These are phyloP conservation scores for Meyerozyma carpophila DNA, from an alignment of 1,139 yeast genomes.

Conservation along the genomic window DNA sequence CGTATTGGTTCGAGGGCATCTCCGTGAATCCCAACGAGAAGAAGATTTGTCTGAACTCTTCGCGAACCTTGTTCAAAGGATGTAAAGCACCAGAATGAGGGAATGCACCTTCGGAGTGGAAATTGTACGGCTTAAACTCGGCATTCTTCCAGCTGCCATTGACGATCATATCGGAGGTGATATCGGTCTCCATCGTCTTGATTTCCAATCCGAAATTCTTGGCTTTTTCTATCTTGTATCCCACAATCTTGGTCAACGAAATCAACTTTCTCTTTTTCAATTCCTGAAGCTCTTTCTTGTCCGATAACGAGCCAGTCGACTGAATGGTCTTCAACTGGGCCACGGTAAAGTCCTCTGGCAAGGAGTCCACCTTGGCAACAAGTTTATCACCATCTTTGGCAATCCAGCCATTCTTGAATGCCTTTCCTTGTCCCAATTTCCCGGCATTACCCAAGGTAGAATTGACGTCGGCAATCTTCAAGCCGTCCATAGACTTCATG, in stretches of 20 bases:
- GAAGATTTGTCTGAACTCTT: slow-evolving; percentile 96
- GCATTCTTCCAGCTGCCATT: slow-evolving; percentile 79
- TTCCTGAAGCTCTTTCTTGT: slow-evolving; percentile 69
- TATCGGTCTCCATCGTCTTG: slow-evolving; percentile 81
- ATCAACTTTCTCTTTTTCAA: slow-evolving; percentile 92
- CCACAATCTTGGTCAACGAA: slow-evolving; percentile 63
- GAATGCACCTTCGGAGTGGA: slow-evolving; percentile 86
- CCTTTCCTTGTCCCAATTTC: slow-evolving; percentile 92
- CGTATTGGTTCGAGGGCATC: slow-evolving; percentile 98
- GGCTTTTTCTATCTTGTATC: slow-evolving; percentile 76
- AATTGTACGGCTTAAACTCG: slow-evolving; percentile 90
- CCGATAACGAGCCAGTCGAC: slow-evolving; percentile 50
- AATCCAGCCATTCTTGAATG: slow-evolving; percentile 98
- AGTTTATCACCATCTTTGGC: slow-evolving; percentile 79
- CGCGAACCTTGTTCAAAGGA: slow-evolving; percentile 93
- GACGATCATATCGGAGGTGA: slow-evolving; percentile 86
- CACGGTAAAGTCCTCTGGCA: slow-evolving; percentile 67
- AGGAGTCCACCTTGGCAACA: slow-evolving; percentile 46
- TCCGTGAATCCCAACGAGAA: slow-evolving; percentile 97
- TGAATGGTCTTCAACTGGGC: slow-evolving; percentile 57
- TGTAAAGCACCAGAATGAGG: slow-evolving; percentile 92
- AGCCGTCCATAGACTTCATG: slow-evolving; percentile 66
- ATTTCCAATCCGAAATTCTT: slow-evolving; percentile 78
- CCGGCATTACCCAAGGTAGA: slow-evolving; percentile 77
- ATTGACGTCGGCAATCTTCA: slow-evolving; percentile 78